Evolutionary conservation across 352 stramenopile species (phyloP).

Genomic region (Lagenidium sp.): DNA sequence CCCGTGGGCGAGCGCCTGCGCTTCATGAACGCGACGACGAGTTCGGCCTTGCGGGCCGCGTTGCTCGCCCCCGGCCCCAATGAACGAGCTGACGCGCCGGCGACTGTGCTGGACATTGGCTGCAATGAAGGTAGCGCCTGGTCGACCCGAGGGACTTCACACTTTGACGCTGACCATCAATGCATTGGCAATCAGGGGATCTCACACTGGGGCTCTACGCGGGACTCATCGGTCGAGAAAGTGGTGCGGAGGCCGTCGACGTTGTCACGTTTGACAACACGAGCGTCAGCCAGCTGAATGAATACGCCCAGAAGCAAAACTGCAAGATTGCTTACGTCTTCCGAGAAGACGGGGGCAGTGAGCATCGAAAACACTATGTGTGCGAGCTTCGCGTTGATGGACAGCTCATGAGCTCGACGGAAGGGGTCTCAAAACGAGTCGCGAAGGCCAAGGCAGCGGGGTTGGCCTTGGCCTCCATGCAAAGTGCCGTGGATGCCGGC

Average conservation of each 20-base stretch:
- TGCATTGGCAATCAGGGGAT: conserved; percentile 34
- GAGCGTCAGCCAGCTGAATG: conserved; percentile 59
- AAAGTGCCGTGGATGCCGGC: background rate
- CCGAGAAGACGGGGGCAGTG: conserved; percentile 39
- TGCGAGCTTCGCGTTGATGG: conserved; percentile 52
- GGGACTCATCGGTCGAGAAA: conserved; percentile 24
- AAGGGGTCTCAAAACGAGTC: conserved; percentile 77
- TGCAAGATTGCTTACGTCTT: conserved; percentile 46
- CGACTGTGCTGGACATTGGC: conserved; percentile 61
- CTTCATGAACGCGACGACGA: conserved; percentile 49
- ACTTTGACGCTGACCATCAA: too few relatives aligned
- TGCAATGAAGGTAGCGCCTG: conserved; percentile 80
- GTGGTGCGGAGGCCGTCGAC: conserved; percentile 12
- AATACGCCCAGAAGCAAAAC: conserved; percentile 58
- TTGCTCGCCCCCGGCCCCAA: conserved; percentile 19
- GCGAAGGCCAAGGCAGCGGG: conserved; percentile 67
- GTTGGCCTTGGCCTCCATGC: conserved; percentile 22
- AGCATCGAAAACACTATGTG: conserved; percentile 47
- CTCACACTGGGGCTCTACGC: conserved; percentile 65
- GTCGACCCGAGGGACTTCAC: too few relatives aligned
- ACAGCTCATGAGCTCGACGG: conserved; percentile 28
- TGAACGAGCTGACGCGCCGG: conserved; percentile 9
- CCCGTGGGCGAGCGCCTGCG: conserved; percentile 57
- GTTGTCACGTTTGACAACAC: conserved; percentile 39
- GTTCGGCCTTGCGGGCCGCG: conserved; percentile 26